Evolutionary conservation across 768 basidiomycete genomes (phyloP).

Genomic region (Lactarius hengduanensis): DNA sequence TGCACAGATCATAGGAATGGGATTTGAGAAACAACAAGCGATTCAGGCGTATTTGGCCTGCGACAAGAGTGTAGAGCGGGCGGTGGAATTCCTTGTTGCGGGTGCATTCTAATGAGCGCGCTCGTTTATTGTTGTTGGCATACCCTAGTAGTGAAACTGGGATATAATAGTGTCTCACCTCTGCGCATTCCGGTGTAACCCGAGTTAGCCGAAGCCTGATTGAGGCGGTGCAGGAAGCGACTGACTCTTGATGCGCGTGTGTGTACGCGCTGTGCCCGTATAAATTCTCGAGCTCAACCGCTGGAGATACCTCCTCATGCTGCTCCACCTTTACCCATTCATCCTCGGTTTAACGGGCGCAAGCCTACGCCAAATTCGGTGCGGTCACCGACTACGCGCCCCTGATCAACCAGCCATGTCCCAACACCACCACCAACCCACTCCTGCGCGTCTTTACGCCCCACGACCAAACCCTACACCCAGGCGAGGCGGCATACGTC

Average conservation of each 20-base stretch:
- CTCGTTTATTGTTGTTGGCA: neutral
- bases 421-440: slow-evolving; percentile 45
- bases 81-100: neutral
- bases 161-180: neutral
- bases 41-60: neutral
- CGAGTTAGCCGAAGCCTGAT: neutral
- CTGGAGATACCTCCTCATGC: neutral
- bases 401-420: slow-evolving; percentile 47
- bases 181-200: neutral
- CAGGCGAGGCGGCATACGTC: slow-evolving; percentile 50
- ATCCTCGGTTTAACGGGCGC: neutral
- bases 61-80: slow-evolving; percentile 2
- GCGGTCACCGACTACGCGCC: slow-evolving; percentile 54
- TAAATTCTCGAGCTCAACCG: neutral
- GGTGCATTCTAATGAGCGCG: neutral
- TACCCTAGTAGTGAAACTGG: neutral
- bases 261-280: neutral
- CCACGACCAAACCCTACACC: slow-evolving; percentile 49
- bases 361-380: neutral
- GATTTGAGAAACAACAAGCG: slow-evolving; percentile 1
- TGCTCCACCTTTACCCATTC: neutral
- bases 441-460: slow-evolving; percentile 54
- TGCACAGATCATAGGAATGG: neutral
- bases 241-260: neutral
- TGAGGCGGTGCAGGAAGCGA: neutral